Conservation (phyloP, 129 eudicot genomes). For the Centrapalus pauciflorus region DNA sequence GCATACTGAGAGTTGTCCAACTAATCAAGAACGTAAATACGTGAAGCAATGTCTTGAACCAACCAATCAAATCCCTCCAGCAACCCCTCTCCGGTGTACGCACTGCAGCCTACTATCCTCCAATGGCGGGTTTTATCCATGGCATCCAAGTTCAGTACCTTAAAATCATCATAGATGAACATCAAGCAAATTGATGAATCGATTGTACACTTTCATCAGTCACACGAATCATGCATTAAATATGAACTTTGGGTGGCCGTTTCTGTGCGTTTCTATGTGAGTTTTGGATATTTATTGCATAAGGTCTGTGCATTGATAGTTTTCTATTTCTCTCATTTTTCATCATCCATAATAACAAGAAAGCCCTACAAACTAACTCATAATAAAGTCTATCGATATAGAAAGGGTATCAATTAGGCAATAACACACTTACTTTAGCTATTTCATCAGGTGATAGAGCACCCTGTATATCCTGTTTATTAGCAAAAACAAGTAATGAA, state of each 20-base stretch:
- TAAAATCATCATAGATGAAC: background rate
- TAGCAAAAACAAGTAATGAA: conserved; percentile 80
- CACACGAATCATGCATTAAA: background rate
- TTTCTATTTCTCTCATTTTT: background rate
- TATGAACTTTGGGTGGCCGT: background rate
- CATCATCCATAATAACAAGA: background rate
- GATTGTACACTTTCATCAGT: background rate
- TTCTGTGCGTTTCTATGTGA: background rate
- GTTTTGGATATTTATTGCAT: background rate
- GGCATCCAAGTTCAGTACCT: conserved; percentile 81
- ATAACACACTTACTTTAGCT: conserved; percentile 54
- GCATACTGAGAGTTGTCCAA: background rate
- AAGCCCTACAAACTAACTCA: background rate
- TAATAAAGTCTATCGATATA: background rate
- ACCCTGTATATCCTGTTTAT: conserved; percentile 95
- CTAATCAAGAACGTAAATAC: conserved; percentile 88
- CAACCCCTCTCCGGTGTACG: conserved; percentile 93
- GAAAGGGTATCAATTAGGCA: background rate
- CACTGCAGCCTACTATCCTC: conserved; percentile 91
- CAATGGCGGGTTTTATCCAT: conserved; percentile 94
- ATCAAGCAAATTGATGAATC: background rate
- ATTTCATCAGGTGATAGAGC: conserved; percentile 91
- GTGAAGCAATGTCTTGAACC: conserved; percentile 95
- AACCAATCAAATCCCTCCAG: conserved; percentile 96
- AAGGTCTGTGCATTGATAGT: background rate